A percentile compares a stretch with the other conserved stretches of the same genome.
phyloP scores from a whole-genome alignment of 192 early-diverging fungal genomes.

The Spizellomyces punctatus region DNA sequence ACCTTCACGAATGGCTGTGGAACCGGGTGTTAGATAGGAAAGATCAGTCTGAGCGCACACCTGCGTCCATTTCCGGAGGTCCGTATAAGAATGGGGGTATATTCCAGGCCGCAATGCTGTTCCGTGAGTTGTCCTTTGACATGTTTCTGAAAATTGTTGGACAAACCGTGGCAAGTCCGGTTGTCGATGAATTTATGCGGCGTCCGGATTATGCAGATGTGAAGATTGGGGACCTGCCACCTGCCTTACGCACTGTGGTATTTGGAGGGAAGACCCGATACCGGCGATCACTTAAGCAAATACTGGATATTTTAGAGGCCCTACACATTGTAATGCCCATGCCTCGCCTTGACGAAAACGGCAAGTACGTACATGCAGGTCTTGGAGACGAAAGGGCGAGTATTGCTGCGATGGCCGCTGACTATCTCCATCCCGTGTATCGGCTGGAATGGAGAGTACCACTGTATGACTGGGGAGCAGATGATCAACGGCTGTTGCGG shows the following conservation, averaged over 20 bases:
- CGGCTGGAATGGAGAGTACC: conserved; percentile 17
- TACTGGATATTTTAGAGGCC: conserved; percentile 21
- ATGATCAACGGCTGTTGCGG: conserved; percentile 10
- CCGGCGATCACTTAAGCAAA: conserved; percentile 14
- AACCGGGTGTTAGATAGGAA: conserved; percentile 1
- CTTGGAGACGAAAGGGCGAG: background rate
- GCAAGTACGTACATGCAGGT: background rate
- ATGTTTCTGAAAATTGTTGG: conserved; percentile 43
- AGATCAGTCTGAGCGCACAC: background rate
- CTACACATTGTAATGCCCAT: conserved; percentile 8
- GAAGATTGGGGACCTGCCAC: conserved; percentile 12
- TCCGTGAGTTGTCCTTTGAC: conserved; percentile 43
- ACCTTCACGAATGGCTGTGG: conserved; percentile 44
- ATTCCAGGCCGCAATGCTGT: conserved; percentile 15
- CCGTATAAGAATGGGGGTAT: conserved; percentile 24
- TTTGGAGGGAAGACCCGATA: conserved; percentile 6
- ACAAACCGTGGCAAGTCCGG: background rate
- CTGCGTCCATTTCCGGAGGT: background rate
- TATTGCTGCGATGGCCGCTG: background rate
- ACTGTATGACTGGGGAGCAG: conserved; percentile 35
- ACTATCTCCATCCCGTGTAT: conserved; percentile 8
- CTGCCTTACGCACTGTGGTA: background rate
- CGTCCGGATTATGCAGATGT: background rate
- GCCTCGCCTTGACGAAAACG: too few species aligned
- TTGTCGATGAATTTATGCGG: conserved; percentile 21